Percentiles rank a stretch among this genome's conserved stretches.
phyloP scores from a whole-genome alignment of 2,329 filamentous ascomycete species.

The Chaetomium strumarium region DNA sequence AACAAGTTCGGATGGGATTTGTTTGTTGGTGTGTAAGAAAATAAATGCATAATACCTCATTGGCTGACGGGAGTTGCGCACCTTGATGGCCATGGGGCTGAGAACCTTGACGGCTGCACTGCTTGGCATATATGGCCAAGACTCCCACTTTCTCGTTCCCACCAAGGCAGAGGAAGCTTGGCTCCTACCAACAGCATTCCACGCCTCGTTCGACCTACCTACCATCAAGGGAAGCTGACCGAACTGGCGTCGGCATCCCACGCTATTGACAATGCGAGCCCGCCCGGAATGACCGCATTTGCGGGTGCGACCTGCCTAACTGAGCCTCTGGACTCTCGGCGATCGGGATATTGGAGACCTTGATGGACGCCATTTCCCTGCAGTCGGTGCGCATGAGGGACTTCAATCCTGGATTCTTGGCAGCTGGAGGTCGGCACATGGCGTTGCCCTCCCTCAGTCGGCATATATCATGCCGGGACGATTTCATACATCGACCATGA shows the following conservation, averaged over 20 bases:
- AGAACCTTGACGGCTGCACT: slow-evolving; percentile 19
- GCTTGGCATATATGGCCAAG: neutral
- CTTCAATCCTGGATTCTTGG: no score
- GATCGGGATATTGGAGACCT: no score
- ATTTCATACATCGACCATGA: no score
- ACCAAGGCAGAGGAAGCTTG: neutral
- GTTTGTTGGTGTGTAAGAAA: neutral
- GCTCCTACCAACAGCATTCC: neutral
- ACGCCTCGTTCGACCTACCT: neutral
- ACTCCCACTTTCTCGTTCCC: neutral
- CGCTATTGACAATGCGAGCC: neutral
- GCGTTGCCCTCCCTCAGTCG: no score
- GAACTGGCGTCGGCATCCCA: neutral
- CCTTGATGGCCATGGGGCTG: slow-evolving; percentile 21
- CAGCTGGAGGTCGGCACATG: no score
- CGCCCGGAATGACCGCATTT: no score
- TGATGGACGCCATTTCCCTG: no score
- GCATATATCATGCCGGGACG: no score
- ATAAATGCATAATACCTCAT: slow-evolving; percentile 8
- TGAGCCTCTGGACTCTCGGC: no score
- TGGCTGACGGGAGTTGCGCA: slow-evolving; percentile 13
- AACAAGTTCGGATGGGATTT: neutral
- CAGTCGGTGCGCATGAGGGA: no score
- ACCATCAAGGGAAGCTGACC: neutral
- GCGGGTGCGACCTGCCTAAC: no score